Conservation (phyloP, 257 asterid species). For the Penstemon newberryi region DNA sequence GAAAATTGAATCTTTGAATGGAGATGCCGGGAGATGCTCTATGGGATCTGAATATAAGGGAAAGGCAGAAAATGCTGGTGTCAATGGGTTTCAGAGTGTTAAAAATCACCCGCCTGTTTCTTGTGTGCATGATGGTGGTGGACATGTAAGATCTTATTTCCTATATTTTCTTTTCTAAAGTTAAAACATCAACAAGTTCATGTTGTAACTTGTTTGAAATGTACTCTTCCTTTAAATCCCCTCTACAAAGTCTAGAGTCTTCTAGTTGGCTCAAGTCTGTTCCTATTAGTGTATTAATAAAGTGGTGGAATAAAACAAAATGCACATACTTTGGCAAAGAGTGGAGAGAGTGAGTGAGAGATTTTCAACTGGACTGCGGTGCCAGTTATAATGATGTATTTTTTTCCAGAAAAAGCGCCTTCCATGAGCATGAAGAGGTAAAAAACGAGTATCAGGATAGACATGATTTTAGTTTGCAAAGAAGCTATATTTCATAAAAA, state of each 20-base stretch:
- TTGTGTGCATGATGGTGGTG: constrained; percentile 45
- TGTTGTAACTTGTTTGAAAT: constrained; percentile 4
- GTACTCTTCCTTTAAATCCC: not conserved
- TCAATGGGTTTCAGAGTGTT: constrained; percentile 28
- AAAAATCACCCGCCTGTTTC: constrained; percentile 28
- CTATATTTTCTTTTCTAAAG: constrained; percentile 18
- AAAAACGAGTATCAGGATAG: not conserved
- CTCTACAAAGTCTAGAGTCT: not conserved
- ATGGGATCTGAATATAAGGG: constrained; percentile 31
- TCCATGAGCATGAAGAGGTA: not conserved
- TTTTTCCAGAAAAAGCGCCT: not conserved
- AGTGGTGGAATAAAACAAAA: constrained; percentile 7
- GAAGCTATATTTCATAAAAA: not conserved
- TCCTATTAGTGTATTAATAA: not conserved
- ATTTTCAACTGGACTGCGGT: not conserved
- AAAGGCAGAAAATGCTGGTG: constrained; percentile 39
- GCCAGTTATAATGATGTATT: not conserved
- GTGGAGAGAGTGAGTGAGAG: not conserved
- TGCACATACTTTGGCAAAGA: not conserved
- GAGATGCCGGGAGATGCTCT: constrained; percentile 39
- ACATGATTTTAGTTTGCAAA: constrained; percentile 7
- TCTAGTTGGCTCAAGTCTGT: constrained; percentile 4
- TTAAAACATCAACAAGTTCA: constrained; percentile 9
- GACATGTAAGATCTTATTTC: constrained; percentile 45
- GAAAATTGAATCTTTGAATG: constrained; percentile 36